A percentile compares a stretch with the other conserved stretches of the same genome.
These are phyloP conservation scores for Exophiala phaeomuriformis DNA, from an alignment of 2,329 filamentous ascomycete genomes.

Conservation along the genomic window DNA sequence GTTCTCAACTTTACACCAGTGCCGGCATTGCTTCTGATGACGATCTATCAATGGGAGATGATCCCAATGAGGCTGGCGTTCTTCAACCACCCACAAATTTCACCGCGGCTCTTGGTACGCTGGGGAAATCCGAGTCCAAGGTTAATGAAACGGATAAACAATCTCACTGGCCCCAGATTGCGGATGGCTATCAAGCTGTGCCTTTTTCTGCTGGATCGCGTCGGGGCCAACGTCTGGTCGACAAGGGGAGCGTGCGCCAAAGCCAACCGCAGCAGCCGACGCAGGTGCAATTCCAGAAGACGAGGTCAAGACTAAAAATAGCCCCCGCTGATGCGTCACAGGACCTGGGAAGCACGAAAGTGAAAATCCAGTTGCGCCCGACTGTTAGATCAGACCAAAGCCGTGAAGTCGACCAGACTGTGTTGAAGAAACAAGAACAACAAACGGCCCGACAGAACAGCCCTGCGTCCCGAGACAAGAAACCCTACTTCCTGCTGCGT, in stretches of 20 bases:
- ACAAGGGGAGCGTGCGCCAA: background rate
- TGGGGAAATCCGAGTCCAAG: background rate
- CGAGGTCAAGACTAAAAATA: too few species aligned
- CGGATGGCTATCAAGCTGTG: background rate
- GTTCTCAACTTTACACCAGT: conserved; percentile 12
- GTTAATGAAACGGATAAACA: background rate
- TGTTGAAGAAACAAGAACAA: background rate
- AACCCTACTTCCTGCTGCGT: too few species aligned
- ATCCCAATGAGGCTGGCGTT: background rate
- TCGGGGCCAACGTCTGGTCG: conserved; percentile 13
- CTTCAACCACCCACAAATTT: background rate
- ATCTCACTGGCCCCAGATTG: background rate
- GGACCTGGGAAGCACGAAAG: too few species aligned
- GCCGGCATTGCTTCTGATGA: background rate
- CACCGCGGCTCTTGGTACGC: background rate
- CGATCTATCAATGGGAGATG: background rate
- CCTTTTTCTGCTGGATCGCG: conserved; percentile 2
- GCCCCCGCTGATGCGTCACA: too few species aligned
- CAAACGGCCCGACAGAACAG: background rate
- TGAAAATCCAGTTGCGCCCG: too few species aligned
- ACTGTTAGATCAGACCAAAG: too few species aligned
- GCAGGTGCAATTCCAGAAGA: too few species aligned
- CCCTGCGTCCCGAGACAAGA: background rate
- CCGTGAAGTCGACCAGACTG: background rate
- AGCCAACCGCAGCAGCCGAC: background rate